phyloP scores from a whole-genome alignment of 129 eudicot genomes.

The Gnaphalium uliginosum region DNA sequence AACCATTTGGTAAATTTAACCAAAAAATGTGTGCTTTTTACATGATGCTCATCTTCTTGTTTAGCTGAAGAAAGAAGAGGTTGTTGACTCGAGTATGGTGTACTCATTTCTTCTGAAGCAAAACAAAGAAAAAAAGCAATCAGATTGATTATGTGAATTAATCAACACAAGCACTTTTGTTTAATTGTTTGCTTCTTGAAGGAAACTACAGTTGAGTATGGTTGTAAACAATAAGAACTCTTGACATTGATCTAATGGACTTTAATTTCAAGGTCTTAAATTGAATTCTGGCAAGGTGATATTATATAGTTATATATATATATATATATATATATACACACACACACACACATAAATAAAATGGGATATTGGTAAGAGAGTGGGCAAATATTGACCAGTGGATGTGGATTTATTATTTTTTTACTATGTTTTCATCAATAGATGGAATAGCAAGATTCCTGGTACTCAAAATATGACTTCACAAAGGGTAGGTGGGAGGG shows the following conservation, averaged over 20 bases:
- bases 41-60: constrained; percentile 21
- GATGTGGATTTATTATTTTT: not conserved
- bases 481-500: not conserved
- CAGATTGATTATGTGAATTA: not conserved
- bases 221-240: not conserved
- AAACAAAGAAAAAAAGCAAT: not conserved
- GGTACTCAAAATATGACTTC: constrained; percentile 2
- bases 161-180: not conserved
- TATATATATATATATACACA: too few species aligned
- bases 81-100: constrained; percentile 30
- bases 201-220: constrained; percentile 3
- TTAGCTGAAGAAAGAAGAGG: constrained; percentile 47
- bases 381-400: constrained; percentile 28
- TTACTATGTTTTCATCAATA: not conserved
- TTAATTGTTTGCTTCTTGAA: not conserved
- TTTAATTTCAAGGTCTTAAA: not conserved
- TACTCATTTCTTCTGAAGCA: constrained; percentile 38
- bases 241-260: not conserved
- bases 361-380: constrained; percentile 9
- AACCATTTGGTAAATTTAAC: constrained; percentile 50
- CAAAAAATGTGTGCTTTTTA: constrained; percentile 33
- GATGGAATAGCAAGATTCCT: constrained; percentile 11
- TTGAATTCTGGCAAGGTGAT: not conserved
- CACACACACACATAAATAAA: too few species aligned
- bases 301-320: not conserved